Evolutionary conservation across 352 stramenopile genomes (phyloP), one percentile per base, ranked within the genome.

Genomic region (Elongisporangium anandrum): DNA sequence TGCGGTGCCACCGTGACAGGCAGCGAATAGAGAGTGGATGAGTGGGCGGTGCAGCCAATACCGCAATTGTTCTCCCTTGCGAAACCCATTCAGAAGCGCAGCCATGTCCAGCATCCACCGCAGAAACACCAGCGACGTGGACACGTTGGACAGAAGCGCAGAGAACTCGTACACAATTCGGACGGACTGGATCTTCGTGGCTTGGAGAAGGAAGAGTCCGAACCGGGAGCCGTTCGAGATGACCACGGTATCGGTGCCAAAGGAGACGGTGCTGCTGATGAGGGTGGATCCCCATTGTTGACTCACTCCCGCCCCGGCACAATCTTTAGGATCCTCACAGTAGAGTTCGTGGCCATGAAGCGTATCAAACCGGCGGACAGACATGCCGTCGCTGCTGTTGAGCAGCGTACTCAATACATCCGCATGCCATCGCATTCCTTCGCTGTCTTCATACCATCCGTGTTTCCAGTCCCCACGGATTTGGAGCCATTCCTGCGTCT

Each of bases 101-200:
- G 61, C 19, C 59, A 85, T 75, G 10, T 57, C 63, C 8, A 75
- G 52, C 21, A 80, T 56, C 77, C 78, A 88, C 13, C 67, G 78
- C 10, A 69, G 45, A 0, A 85, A 50, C 26, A 84, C 22, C 39
- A 70, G 50, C 13, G 53, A 52, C n/a, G 82, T 41, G 2, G 69
- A 79, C 0, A 75, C 45, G 52, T 82, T 88, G 4, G 71, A 60
- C 41, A 88, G 72, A 5, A 84, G n/a, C n/a, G 63, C 71, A 56
- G 79, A 67, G 59, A 72, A 72, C 39, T 72, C 66, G 55, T 84
- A 88, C 0, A 68, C 34, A 47, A 59, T 76, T 10, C 26, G 47
- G 34, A 77, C 57, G 4, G 29, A 41, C 4, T 41, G 29, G 9
- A 41, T 13, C 9, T 9, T 13, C 29, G 6, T 41, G 29, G 29